Conservation (phyloP, 1,139 yeast genomes). For the Debaryomycetaceae sp. region DNA sequence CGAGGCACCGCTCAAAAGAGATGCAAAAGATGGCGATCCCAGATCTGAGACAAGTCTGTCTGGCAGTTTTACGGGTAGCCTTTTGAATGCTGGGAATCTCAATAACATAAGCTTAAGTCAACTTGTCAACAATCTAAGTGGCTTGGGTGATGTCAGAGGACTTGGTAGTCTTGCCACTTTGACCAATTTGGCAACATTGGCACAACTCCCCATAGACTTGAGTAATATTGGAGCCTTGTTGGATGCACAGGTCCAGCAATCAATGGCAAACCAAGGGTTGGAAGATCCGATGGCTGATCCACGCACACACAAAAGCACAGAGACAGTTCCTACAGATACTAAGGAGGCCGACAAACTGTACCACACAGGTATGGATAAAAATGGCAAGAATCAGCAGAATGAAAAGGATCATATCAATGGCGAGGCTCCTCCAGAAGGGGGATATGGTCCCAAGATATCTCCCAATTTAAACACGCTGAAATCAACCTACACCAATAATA, state of each 20-base stretch:
- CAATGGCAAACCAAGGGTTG: slow-evolving; percentile 1
- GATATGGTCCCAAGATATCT: slow-evolving; percentile 21
- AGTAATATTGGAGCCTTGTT: slow-evolving; percentile 32
- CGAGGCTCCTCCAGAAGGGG: background rate
- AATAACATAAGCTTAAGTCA: slow-evolving; percentile 45
- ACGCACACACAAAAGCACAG: background rate
- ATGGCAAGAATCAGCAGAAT: background rate
- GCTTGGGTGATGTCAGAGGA: slow-evolving; percentile 31
- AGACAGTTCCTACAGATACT: background rate
- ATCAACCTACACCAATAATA: slow-evolving; percentile 7
- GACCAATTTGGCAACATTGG: slow-evolving; percentile 41
- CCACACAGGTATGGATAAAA: background rate
- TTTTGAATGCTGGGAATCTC: slow-evolving; percentile 43
- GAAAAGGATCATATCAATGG: background rate
- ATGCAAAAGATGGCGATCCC: slow-evolving; percentile 4
- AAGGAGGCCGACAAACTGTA: background rate
- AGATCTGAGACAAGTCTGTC: slow-evolving; percentile 6
- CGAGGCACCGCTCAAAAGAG: background rate
- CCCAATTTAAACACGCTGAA: slow-evolving; percentile 22
- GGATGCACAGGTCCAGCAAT: slow-evolving; percentile 16
- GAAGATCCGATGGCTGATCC: background rate
- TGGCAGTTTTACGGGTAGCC: slow-evolving; percentile 5
- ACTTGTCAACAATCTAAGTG: slow-evolving; percentile 41
- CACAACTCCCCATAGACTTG: slow-evolving; percentile 43
- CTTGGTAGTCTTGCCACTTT: slow-evolving; percentile 41